Evolutionary conservation across 768 basidiomycete species (phyloP).

Genomic region (Rhodocollybia butyracea): DNA sequence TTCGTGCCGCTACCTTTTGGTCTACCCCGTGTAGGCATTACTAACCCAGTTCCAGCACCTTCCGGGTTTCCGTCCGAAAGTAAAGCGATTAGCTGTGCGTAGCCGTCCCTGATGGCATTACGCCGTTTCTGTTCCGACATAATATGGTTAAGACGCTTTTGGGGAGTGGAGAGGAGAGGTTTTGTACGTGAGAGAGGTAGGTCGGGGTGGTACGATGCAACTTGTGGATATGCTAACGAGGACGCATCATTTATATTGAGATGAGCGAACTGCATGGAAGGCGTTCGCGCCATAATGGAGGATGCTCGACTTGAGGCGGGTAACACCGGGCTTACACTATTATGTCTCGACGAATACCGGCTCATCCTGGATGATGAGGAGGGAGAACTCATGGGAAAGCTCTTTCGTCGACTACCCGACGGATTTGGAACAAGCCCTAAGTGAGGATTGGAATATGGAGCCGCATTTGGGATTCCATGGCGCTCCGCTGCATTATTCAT

Average conservation of each 20-base stretch:
- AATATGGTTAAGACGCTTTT: conserved; percentile 91
- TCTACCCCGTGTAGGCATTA: conserved; percentile 73
- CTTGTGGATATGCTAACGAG: too few relatives aligned
- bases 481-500: neutral
- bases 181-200: conserved; percentile 40
- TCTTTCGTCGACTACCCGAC: conserved; percentile 30
- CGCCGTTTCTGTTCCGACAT: conserved; percentile 93
- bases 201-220: neutral
- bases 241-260: neutral
- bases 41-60: conserved; percentile 61
- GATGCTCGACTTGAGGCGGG: neutral
- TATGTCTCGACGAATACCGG: neutral
- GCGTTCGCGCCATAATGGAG: neutral
- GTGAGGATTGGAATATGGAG: conserved; percentile 49
- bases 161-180: conserved; percentile 73
- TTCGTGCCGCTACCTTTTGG: conserved; percentile 71
- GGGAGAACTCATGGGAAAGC: conserved; percentile 10
- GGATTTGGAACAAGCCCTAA: conserved; percentile 40
- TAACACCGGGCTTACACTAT: neutral
- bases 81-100: conserved; percentile 78
- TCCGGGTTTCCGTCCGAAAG: conserved; percentile 73
- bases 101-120: conserved; percentile 88
- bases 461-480: conserved; percentile 12
- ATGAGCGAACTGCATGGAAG: conserved; percentile 4
- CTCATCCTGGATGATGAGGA: neutral